These are phyloP conservation scores for Apiosordaria backusii DNA, from an alignment of 495 filamentous ascomycete genomes.

Conservation along the genomic window DNA sequence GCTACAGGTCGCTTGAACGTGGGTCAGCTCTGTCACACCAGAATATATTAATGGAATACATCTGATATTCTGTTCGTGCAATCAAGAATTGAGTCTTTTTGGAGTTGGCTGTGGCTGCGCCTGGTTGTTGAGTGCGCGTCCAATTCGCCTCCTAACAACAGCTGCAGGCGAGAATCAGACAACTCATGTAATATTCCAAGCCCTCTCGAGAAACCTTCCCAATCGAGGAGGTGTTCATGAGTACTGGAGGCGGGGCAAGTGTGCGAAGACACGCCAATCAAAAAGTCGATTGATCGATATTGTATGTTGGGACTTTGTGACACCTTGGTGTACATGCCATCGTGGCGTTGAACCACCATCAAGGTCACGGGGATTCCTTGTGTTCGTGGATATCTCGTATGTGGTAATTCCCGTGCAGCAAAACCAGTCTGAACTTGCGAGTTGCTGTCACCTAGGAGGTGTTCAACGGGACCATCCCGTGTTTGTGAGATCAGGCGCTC, in stretches of 20 bases:
- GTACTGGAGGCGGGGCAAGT: background rate
- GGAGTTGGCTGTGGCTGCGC: background rate
- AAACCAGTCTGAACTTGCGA: background rate
- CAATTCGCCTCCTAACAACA: background rate
- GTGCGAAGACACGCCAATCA: background rate
- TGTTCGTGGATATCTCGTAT: background rate
- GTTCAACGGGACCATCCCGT: conserved; percentile 1
- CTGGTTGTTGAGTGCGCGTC: background rate
- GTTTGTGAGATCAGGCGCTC: conserved; percentile 1
- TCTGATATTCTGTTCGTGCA: background rate
- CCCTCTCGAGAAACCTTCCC: background rate
- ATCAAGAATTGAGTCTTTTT: background rate
- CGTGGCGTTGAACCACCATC: background rate
- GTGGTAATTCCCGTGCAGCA: background rate
- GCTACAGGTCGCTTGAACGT: background rate
- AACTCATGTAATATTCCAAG: background rate
- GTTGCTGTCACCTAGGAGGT: background rate
- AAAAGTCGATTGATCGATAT: background rate
- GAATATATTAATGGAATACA: background rate
- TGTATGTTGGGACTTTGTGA: background rate
- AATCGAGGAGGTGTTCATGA: background rate
- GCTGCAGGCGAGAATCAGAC: background rate
- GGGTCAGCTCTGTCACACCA: background rate
- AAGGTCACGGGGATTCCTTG: background rate
- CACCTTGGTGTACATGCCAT: background rate